These are phyloP conservation scores for Leccinum imitatum DNA, from an alignment of 768 basidiomycete genomes.

Conservation along the genomic window DNA sequence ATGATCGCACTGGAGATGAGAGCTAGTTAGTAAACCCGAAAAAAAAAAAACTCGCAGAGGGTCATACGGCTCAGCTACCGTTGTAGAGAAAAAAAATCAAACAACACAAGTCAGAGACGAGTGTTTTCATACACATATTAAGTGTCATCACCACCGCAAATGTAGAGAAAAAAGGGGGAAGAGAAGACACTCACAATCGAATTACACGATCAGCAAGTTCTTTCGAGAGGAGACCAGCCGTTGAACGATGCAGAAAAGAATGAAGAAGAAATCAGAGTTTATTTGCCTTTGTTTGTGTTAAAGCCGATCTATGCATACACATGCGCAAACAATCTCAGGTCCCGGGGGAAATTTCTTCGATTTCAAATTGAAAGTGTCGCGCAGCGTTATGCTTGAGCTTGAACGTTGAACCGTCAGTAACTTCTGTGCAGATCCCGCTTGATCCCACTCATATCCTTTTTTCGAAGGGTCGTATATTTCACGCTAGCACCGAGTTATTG, in stretches of 20 bases:
- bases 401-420: too few relatives aligned
- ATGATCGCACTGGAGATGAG: neutral
- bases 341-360: neutral
- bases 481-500: too few relatives aligned
- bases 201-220: neutral
- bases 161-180: conserved; percentile 5
- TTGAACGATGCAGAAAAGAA: neutral
- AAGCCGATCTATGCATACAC: neutral
- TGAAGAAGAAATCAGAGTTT: neutral
- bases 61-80: conserved; percentile 68
- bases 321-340: neutral
- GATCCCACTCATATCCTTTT: too few relatives aligned
- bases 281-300: neutral
- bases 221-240: neutral
- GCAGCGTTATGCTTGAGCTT: too few relatives aligned
- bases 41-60: conserved; percentile 5
- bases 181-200: conserved; percentile 17
- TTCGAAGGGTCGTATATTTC: too few relatives aligned
- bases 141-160: conserved; percentile 51
- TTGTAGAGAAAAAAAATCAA: conserved; percentile 69
- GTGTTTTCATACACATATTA: conserved; percentile 72
- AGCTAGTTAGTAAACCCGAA: conserved; percentile 19
- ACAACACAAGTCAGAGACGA: conserved; percentile 40
- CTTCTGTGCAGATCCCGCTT: too few relatives aligned
- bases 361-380: neutral